Conservation (phyloP, 805 yeast species). For the Hanseniaspora pseudoguilliermondii region DNA sequence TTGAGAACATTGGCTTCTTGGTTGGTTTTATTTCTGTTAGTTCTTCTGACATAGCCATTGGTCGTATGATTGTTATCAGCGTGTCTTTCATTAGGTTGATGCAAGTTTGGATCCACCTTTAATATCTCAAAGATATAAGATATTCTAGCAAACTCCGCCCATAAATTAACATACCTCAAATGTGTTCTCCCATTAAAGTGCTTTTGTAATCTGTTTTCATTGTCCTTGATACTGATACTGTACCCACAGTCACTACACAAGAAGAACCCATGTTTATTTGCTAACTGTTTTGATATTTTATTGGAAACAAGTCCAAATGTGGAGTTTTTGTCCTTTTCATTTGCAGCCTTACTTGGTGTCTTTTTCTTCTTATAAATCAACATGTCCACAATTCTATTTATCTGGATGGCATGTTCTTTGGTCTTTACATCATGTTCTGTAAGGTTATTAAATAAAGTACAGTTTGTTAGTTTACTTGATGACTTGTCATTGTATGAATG, state of each 20-base stretch:
- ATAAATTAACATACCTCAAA: conserved; percentile 65
- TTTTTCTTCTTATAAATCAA: not conserved
- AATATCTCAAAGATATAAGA: conserved; percentile 20
- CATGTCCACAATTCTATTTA: not conserved
- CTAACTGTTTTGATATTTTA: not conserved
- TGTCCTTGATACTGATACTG: conserved; percentile 69
- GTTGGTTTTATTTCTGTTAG: not conserved
- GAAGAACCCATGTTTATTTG: conserved; percentile 5
- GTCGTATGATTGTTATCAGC: not conserved
- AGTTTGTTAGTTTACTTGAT: not conserved
- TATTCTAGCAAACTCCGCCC: conserved; percentile 39
- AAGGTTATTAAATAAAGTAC: not conserved
- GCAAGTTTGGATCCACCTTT: conserved; percentile 13
- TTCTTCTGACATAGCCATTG: not conserved
- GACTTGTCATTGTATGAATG: not conserved
- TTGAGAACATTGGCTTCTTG: not conserved
- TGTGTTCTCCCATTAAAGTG: conserved; percentile 85
- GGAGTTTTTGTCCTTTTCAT: not conserved
- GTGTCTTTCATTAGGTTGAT: not conserved
- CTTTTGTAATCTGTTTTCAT: conserved; percentile 76
- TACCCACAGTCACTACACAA: conserved; percentile 79
- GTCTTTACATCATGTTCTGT: not conserved
- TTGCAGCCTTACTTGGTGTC: no score
- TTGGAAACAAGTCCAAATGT: not conserved
- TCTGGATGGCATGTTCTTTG: not conserved